Conservation (phyloP, 495 filamentous ascomycete genomes). For the Hyaloscypha hepaticicola region DNA sequence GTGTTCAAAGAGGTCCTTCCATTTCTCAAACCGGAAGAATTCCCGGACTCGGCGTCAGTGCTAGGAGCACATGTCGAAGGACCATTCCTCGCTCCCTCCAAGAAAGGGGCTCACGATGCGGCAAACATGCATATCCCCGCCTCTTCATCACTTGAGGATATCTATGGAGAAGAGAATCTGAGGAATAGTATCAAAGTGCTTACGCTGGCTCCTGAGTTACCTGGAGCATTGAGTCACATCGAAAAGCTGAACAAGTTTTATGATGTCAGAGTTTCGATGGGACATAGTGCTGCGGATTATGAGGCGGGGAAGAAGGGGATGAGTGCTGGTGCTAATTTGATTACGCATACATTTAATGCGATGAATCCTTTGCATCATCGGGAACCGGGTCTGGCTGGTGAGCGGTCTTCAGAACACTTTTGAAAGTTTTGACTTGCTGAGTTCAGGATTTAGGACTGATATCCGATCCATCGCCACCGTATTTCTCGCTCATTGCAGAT, state of each 20-base stretch:
- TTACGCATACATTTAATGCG: constrained; percentile 70
- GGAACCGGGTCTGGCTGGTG: constrained; percentile 62
- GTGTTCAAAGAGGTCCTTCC: constrained; percentile 61
- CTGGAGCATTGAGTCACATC: constrained; percentile 52
- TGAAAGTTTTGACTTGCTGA: background rate
- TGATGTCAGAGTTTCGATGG: constrained; percentile 57
- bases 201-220: constrained; percentile 31
- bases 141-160: constrained; percentile 44
- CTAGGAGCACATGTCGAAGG: constrained; percentile 68
- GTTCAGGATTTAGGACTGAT: constrained; percentile 18
- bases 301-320: constrained; percentile 56
- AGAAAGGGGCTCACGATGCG: constrained; percentile 58
- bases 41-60: constrained; percentile 55
- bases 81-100: constrained; percentile 57
- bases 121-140: constrained; percentile 52
- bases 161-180: constrained; percentile 57
- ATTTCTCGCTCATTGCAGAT: constrained; percentile 61
- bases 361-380: constrained; percentile 69
- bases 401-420: constrained; percentile 32
- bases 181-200: constrained; percentile 21
- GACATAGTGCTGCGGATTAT: constrained; percentile 62
- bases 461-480: constrained; percentile 44
- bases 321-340: constrained; percentile 56
- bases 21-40: constrained; percentile 54
- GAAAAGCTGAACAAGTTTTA: constrained; percentile 41